Evolutionary conservation across 805 yeast genomes (phyloP).

Genomic region (Cyberlindnera galapagoensis): DNA sequence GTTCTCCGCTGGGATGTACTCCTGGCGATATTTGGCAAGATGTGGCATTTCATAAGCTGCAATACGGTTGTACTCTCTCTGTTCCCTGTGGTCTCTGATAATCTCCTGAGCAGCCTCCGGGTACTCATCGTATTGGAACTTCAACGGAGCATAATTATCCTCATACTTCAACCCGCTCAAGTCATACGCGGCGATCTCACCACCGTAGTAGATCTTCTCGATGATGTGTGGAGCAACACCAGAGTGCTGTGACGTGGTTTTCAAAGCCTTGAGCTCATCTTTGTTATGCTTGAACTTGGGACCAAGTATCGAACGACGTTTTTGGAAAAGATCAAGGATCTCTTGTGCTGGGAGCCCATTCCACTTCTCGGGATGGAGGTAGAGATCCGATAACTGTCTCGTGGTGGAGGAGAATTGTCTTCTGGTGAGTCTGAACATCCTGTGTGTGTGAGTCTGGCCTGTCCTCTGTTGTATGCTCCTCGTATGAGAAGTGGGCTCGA

Average conservation of each 20-base stretch:
- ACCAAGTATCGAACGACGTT: conserved; percentile 51
- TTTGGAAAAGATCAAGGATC: conserved; percentile 53
- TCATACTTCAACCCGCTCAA: conserved; percentile 28
- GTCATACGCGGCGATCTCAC: conserved; percentile 36
- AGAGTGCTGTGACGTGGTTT: conserved; percentile 38
- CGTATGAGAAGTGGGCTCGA: too few relatives aligned
- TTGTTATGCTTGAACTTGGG: conserved; percentile 40
- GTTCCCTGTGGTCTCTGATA: conserved; percentile 64
- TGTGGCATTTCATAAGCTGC: conserved; percentile 92
- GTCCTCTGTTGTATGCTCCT: too few relatives aligned
- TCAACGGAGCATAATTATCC: conserved; percentile 31
- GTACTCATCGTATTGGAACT: conserved; percentile 57
- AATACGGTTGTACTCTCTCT: conserved; percentile 69
- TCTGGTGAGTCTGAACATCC: conserved; percentile 10
- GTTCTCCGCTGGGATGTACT: conserved; percentile 44
- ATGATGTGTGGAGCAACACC: conserved; percentile 32
- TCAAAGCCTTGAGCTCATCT: conserved; percentile 51
- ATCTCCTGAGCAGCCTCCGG: conserved; percentile 68
- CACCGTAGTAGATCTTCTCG: conserved; percentile 32
- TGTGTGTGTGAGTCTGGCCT: not conserved
- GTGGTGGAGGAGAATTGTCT: conserved; percentile 15
- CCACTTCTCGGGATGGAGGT: conserved; percentile 55
- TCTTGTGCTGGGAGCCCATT: conserved; percentile 57
- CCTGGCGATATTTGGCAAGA: conserved; percentile 67
- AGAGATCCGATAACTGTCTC: conserved; percentile 10